Percentiles rank a stretch among this genome's conserved stretches.
Evolutionary conservation across 1,139 yeast genomes (phyloP).

Genomic region (Candida sanyaensis): DNA sequence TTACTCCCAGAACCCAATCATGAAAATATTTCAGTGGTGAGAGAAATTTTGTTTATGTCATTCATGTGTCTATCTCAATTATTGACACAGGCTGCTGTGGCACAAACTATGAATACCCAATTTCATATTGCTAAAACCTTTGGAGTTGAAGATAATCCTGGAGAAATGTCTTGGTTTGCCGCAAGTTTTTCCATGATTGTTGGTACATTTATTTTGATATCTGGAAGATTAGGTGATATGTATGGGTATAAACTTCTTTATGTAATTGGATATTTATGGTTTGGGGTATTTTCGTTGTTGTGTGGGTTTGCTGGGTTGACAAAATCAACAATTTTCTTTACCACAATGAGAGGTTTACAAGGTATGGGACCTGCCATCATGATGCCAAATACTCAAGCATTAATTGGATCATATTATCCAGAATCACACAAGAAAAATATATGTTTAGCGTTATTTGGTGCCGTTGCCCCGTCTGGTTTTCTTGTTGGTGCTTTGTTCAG

Average conservation of each 20-base stretch:
- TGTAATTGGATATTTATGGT: slow-evolving; percentile 50
- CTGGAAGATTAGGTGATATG: slow-evolving; percentile 68
- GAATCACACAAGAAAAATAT: slow-evolving; percentile 40
- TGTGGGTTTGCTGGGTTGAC: slow-evolving; percentile 53
- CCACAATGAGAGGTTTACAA: slow-evolving; percentile 55
- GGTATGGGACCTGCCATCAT: slow-evolving; percentile 62
- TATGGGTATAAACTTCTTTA: slow-evolving; percentile 56
- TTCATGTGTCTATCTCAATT: slow-evolving; percentile 46
- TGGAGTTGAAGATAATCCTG: slow-evolving; percentile 32
- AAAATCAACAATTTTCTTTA: slow-evolving; percentile 43
- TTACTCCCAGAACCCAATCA: slow-evolving; percentile 13
- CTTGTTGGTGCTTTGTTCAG: slow-evolving; percentile 51
- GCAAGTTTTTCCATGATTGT: slow-evolving; percentile 60
- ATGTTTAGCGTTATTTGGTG: slow-evolving; percentile 53
- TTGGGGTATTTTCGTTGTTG: slow-evolving; percentile 49
- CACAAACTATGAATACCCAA: slow-evolving; percentile 46
- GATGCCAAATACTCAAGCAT: slow-evolving; percentile 59
- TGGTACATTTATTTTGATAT: slow-evolving; percentile 61
- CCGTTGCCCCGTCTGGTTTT: slow-evolving; percentile 62
- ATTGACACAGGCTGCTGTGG: slow-evolving; percentile 50
- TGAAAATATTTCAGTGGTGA: slow-evolving; percentile 19
- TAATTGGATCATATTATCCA: slow-evolving; percentile 54
- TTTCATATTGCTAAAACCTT: slow-evolving; percentile 39
- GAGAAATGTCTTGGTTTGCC: slow-evolving; percentile 59
- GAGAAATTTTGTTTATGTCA: slow-evolving; percentile 24